Conservation (phyloP, 208 protist species). For the Trichomonas tenax region DNA sequence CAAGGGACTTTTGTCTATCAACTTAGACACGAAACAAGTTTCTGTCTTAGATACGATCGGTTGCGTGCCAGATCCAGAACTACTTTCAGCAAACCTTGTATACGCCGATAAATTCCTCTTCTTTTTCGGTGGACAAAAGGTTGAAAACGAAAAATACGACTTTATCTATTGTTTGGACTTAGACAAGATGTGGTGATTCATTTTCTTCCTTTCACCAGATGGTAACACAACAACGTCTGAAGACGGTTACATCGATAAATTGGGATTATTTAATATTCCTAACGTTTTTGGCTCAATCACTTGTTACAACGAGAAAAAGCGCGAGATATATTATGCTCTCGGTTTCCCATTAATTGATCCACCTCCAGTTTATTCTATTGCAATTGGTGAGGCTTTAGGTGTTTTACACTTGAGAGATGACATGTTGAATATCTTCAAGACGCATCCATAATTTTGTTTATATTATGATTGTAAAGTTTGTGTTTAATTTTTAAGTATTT, state of each 20-base stretch:
- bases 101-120: not conserved
- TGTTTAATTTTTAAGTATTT: too few species aligned
- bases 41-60: not conserved
- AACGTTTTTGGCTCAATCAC: not conserved
- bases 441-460: too few species aligned
- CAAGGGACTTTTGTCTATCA: not conserved
- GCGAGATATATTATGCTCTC: not conserved
- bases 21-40: not conserved
- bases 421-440: not conserved
- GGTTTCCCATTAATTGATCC: not conserved
- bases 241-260: not conserved
- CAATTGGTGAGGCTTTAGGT: not conserved
- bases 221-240: not conserved
- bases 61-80: not conserved
- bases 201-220: not conserved
- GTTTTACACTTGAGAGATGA: not conserved
- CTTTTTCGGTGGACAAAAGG: not conserved
- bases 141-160: not conserved
- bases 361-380: not conserved
- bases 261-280: not conserved
- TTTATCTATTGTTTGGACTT: not conserved
- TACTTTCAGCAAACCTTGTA: not conserved
- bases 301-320: not conserved
- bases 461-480: too few species aligned
- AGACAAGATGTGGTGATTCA: not conserved